These are phyloP conservation scores for Saprolegnia parasitica DNA, from an alignment of 352 stramenopile species.

Conservation along the genomic window DNA sequence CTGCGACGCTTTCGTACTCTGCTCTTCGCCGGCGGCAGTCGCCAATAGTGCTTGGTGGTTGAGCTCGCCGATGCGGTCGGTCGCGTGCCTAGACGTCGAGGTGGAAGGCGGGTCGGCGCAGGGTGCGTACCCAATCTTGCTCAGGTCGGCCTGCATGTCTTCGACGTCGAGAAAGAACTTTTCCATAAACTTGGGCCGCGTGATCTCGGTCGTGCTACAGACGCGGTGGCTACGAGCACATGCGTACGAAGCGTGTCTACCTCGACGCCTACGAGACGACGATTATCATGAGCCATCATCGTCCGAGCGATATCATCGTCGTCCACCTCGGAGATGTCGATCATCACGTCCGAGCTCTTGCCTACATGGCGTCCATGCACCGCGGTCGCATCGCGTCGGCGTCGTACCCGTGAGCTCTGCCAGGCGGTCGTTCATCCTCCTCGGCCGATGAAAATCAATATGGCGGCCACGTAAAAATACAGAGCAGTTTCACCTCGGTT, in stretches of 20 bases:
- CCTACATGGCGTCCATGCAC: not conserved
- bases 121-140: slow-evolving; percentile 66
- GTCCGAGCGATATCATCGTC: not conserved
- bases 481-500: not conserved
- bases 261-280: slow-evolving; percentile 62
- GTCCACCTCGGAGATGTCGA: slow-evolving; percentile 48
- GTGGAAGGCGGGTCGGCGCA: not conserved
- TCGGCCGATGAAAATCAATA: not conserved
- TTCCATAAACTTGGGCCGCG: slow-evolving; percentile 88
- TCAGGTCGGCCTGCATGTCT: slow-evolving; percentile 90
- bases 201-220: slow-evolving; percentile 4
- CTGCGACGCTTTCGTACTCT: slow-evolving; percentile 36
- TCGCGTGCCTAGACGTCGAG: slow-evolving; percentile 53
- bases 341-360: not conserved
- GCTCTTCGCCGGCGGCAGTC: slow-evolving; percentile 90
- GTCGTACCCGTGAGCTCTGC: slow-evolving; percentile 11
- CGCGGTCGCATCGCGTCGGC: not conserved
- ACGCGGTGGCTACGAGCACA: not conserved
- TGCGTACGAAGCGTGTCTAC: slow-evolving; percentile 33
- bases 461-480: not conserved
- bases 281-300: slow-evolving; percentile 9
- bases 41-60: slow-evolving; percentile 92
- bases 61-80: slow-evolving; percentile 87
- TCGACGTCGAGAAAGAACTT: slow-evolving; percentile 95
- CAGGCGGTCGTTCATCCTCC: slow-evolving; percentile 10